Conservation (phyloP, 2,329 filamentous ascomycete species). For the Pezicula radicicola region DNA sequence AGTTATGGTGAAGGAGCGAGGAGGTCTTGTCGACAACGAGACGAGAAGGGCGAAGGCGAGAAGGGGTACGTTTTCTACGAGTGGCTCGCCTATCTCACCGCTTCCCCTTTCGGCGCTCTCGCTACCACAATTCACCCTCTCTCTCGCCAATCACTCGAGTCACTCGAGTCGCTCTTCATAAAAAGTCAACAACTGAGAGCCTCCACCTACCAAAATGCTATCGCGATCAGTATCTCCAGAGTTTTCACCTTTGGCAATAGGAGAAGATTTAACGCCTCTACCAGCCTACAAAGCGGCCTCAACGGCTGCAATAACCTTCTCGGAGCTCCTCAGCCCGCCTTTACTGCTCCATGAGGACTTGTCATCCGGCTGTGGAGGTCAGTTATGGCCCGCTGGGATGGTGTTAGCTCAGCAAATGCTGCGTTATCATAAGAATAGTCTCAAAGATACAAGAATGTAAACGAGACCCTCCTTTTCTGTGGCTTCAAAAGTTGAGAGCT, state of each 20-base stretch:
- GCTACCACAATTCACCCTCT: neutral
- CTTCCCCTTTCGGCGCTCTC: neutral
- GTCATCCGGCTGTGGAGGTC: slow-evolving; percentile 83
- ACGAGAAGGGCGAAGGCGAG: neutral
- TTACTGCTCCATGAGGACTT: slow-evolving; percentile 83
- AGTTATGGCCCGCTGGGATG: slow-evolving; percentile 93
- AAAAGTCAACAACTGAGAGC: neutral
- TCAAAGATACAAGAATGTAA: slow-evolving; percentile 71
- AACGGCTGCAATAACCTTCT: slow-evolving; percentile 59
- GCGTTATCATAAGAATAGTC: slow-evolving; percentile 61
- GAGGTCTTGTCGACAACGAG: neutral
- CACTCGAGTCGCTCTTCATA: too few species aligned
- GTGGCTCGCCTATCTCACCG: neutral
- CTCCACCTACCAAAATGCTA: slow-evolving; percentile 14
- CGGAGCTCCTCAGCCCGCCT: slow-evolving; percentile 66
- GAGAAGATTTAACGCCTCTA: slow-evolving; percentile 55
- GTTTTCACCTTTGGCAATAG: slow-evolving; percentile 36
- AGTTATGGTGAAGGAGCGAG: neutral
- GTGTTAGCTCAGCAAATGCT: slow-evolving; percentile 84
- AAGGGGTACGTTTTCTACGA: neutral
- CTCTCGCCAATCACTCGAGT: neutral
- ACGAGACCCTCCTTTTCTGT: slow-evolving; percentile 8
- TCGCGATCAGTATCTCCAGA: slow-evolving; percentile 27
- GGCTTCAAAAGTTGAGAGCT: neutral
- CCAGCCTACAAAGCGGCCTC: slow-evolving; percentile 54